Evolutionary conservation across 495 filamentous ascomycete genomes (phyloP), one percentile per base, ranked within the genome.

Genomic region (Neurospora hispaniola): DNA sequence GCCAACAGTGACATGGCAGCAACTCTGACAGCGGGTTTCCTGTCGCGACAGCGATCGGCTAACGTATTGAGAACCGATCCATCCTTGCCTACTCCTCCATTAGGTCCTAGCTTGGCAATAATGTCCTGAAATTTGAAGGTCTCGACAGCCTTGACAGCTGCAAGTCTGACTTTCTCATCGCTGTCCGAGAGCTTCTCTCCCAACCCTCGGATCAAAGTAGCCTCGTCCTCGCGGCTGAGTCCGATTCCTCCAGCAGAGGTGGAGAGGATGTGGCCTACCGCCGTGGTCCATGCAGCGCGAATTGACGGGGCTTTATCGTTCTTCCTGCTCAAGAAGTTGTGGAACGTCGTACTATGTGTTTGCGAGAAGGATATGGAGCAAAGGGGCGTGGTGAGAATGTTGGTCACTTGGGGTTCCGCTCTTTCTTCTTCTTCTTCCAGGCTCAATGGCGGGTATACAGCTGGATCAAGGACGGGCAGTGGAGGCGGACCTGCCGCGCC

Each of bases 241-340:
- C 94, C 94, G 73, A 93, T 93, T 16, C 92, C 92, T 43, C 94
- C 94, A 23, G 93, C 94, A 18, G 92, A 94, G 8, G 94, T 98
- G 0, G 85, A 84, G 18, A 89, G 79, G 71, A 99, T 97, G 31
- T 92, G 88, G 5, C 95, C 93, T n/a, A 92, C 88, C 27, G 89
- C 90, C 5, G 91, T 92, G 2, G 90, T 91, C 95, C 94, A 98
- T 31, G 90, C 90, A 5, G 92, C 88, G 39, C 96, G 89, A 23
- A 99, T 92, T 10, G 89, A 81, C 8, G 90, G 81, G 0, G 91
- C 91, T 77, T 95, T 97, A 79, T 99, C 96, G 40, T 94, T 90
- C 70, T 89, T 89, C 69, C 96, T 90, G 70, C 90, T 90, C 8
- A 98, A 78, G 73, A 97, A 98, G 73, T 87, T 90, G 70, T 92